Base-by-base conservation (phyloP, 106 monocot species). In the Chionographis japonica region DNA sequence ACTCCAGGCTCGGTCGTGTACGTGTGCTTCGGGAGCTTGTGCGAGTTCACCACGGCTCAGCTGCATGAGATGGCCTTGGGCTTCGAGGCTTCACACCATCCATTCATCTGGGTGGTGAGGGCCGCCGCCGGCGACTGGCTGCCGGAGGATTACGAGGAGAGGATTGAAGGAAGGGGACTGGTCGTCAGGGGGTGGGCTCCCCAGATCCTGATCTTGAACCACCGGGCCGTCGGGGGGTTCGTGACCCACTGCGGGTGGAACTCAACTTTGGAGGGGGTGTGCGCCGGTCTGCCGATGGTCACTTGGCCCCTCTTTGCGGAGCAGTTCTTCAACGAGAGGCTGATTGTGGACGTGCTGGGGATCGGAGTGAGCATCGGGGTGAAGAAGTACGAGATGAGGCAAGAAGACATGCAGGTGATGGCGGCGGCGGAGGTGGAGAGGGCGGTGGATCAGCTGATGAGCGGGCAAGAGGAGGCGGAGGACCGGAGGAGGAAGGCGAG, bases 191-290 rank as follows among this genome's bases (percentile, higher is more conserved):
- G 56, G 14, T 71, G 60, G 61, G 71, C 71, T 3, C 71, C 71
- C 3, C 71, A 71, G 61, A 52, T 50, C 6, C 51, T 17, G 61
- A 61, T 71, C 51, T 52, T 71, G 61, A 52, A 39, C 71, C 76
- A 76, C n/a, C 41, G n/a, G 3, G 18, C 76, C 5, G 49, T 69
- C 2, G 56, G 76, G 5, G 75, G 68, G 14, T 75, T 75, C 54
- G 2, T 75, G 53, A 67, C 75, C 3, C 75, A 75, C 39, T 42
- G 76, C 37, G 82, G 82, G 8, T 82, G 77, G 82, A 82, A 82
- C 50, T 83, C 83, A 6, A 79, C 58, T 12, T 18, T 83, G 13
- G 78, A 78, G 67, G 64, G 54, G 41, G 37, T 63, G 38, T 27
- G 38, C 35, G 73, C 73, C 4, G 73, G 73, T 3, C 17, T 73